Evolutionary conservation across 192 early-diverging fungal species (phyloP), one percentile per base, ranked within the genome.

Genomic region (Funneliformis geosporum): DNA sequence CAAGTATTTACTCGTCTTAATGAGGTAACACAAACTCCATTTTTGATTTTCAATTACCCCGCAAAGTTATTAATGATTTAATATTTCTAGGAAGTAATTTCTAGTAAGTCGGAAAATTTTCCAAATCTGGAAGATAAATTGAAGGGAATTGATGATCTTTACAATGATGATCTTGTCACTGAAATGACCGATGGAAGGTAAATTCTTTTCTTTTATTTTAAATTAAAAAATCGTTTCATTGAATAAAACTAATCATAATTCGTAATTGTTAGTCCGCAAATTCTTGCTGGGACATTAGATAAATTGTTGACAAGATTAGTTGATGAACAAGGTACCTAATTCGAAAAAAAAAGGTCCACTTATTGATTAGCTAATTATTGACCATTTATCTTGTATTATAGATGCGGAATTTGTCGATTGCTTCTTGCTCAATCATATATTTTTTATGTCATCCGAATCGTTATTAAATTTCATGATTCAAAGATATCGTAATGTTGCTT

Each of bases 361-460:
- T 8, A 12, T 16, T 69, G 14, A 28, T 33, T 44, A 69, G 33
- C 76, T 8, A 44, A 9, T 39, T 46, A 5, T 28, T 70, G 59
- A 28, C 1, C 21, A 60, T 76, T 38, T 38, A 38, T 38, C 39
- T 38, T 68, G 14, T 68, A n/a, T 60, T 5, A 5, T 64, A 92
- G 92, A 94, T 61, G 23, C 78, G 21, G 93, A 94, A 61, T 94
- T 89, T 84, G 85, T 93, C 21, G 92, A 91, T 79, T 84, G 82
- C 38, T 92, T 89, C 44, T 50, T 94, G 25, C 80, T 88, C 16
- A 87, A 79, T 7, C 91, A 93, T 70, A 78, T 87, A 16, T 89
- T 89, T 78, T 94, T 91, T 75, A 91, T 90, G 16, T 70, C 82
- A 5, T 89, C 91, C 0, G 73, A 81, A 62, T 86, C 87, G 23